These are phyloP conservation scores for Paramecium primaurelia DNA, from an alignment of 73 alveolate species.

Conservation along the genomic window DNA sequence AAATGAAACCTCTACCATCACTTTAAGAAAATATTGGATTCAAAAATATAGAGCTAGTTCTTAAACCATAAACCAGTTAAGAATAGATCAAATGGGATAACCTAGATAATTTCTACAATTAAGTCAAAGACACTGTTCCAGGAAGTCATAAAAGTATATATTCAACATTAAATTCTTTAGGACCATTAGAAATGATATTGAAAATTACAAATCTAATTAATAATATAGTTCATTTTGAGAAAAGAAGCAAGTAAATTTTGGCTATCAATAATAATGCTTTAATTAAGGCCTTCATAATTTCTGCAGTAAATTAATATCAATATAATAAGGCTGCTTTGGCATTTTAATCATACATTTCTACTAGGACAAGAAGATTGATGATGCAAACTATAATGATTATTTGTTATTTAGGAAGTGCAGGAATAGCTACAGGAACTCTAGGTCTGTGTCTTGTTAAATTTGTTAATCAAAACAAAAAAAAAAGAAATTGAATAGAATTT, in stretches of 20 bases:
- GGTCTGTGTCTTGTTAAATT: background rate
- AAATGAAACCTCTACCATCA: background rate
- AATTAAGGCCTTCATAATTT: background rate
- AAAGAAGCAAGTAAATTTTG: background rate
- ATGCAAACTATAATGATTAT: conserved; percentile 3
- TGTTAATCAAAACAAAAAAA: background rate
- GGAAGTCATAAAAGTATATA: background rate
- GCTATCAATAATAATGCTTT: conserved; percentile 17
- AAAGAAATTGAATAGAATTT: background rate
- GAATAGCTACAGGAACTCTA: conserved; percentile 18
- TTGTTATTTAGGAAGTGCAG: conserved; percentile 14
- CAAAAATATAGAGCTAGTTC: background rate
- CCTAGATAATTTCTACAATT: background rate
- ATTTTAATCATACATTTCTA: background rate
- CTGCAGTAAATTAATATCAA: background rate
- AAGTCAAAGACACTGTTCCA: background rate
- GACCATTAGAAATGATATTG: background rate
- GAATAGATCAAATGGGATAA: conserved; percentile 38
- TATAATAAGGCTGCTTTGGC: background rate
- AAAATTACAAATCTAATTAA: background rate
- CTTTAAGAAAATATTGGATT: background rate
- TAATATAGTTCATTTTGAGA: conserved; percentile 7
- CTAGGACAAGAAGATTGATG: conserved; percentile 42
- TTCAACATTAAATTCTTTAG: background rate
- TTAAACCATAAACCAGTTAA: background rate